Base-by-base conservation (phyloP, 345 rosid species). In the Microthlaspi erraticum region DNA sequence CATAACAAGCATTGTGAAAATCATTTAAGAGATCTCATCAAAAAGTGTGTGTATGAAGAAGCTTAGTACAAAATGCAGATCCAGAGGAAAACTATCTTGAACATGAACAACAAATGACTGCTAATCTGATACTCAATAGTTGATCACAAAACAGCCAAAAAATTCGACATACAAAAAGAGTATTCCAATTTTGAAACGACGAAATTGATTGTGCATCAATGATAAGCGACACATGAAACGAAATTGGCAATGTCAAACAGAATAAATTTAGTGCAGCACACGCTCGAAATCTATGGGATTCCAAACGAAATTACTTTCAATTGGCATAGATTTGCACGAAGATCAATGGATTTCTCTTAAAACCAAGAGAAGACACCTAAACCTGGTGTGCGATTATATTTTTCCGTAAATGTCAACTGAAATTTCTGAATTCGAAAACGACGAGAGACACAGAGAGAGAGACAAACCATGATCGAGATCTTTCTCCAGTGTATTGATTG, bases 401-500 rank as follows among this genome's bases (percentile, higher is more conserved):
- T 5, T 2, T 55, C 70, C 34, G 37, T 64, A 7, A 34, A 59
- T 2, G 3, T 29, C 16, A 44, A n/a, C 37, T 13, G 8, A 55
- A 56, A n/a, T 5, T 39, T 8, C 18, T n/a, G 38, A 64, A 14
- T 58, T 49, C 14, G 16, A 43, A 59, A 77, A 32, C 13, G 10
- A n/a, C 2, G 46, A 36, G 12, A 54, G 8, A 34, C 14, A 19
- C 9, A 70, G 11, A 70, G 43, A 6, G 4, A 60, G 17, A 56
- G 58, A 48, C 31, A 8, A 67, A 91, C 89, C 85, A 33, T 78
- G 83, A 36, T 60, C 51, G 54, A 90, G 83, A 63, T 93, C 89
- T 42, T 74, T 81, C 60, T 88, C 85, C 77, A 87, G 45, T 34
- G 87, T 68, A 56, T 74, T 85, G 76, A 87, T 81, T 12, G 84